Conservation (phyloP, 345 rosid species). For the Excoecaria cochinchinensis region DNA sequence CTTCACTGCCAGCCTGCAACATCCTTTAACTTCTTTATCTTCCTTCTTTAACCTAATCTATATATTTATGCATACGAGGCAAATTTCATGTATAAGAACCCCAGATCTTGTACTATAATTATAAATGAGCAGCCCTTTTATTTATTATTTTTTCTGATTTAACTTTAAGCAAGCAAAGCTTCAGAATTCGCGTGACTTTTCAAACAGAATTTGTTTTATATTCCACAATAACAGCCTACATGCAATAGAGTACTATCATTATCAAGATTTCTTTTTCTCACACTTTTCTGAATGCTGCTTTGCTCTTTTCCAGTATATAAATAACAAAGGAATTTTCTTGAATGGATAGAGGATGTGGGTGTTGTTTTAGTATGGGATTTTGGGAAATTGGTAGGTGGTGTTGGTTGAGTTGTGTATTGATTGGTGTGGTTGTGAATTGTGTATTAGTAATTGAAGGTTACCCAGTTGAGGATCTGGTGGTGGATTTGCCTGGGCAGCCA, state of each 20-base stretch:
- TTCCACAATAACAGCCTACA: neutral
- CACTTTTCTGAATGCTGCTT: neutral
- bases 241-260: constrained; percentile 16
- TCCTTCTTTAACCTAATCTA: neutral
- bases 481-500: constrained; percentile 76
- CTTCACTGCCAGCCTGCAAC: neutral
- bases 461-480: constrained; percentile 76
- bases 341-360: constrained; percentile 13
- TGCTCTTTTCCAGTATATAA: neutral
- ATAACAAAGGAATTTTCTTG: constrained; percentile 10
- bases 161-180: constrained; percentile 17
- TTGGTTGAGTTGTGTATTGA: constrained; percentile 18
- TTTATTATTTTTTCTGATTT: neutral
- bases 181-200: constrained; percentile 45
- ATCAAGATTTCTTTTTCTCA: constrained; percentile 10
- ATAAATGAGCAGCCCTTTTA: constrained; percentile 17
- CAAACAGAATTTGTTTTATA: constrained; percentile 35
- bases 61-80: neutral
- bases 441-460: constrained; percentile 38
- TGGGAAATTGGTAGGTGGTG: constrained; percentile 34
- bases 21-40: neutral
- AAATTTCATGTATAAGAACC: neutral
- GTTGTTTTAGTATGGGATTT: neutral
- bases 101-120: neutral
- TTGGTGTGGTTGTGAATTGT: constrained; percentile 23